Evolutionary conservation across 345 rosid genomes (phyloP).

Genomic region (Lenwebbia sp.): DNA sequence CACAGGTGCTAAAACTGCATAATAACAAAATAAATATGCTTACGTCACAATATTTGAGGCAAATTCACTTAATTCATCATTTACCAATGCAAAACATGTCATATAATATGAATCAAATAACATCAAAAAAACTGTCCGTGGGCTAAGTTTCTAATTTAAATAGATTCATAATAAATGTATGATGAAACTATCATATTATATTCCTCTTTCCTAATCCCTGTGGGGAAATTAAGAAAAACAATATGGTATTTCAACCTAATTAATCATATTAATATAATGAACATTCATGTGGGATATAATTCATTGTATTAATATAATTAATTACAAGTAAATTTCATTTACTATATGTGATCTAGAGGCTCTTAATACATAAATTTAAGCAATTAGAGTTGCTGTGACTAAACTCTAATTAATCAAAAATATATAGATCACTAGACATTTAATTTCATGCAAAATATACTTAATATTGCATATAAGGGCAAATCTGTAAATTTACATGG

Average conservation of each 20-base stretch:
- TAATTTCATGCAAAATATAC: too few species aligned
- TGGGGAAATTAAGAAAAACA: too few species aligned
- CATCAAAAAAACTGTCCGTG: too few species aligned
- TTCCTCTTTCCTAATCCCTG: too few species aligned
- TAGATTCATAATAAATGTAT: too few species aligned
- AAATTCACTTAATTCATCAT: not conserved
- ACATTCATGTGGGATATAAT: not conserved
- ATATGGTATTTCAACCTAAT: not conserved
- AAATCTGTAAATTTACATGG: too few species aligned
- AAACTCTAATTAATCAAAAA: not conserved
- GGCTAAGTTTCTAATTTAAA: too few species aligned
- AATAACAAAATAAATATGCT: not conserved
- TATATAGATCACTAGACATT: too few species aligned
- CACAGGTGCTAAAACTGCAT: not conserved
- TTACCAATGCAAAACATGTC: not conserved
- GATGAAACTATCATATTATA: too few species aligned
- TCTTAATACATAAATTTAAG: not conserved
- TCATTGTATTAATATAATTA: not conserved
- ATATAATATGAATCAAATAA: too few species aligned
- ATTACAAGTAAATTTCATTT: not conserved
- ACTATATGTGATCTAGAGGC: not conserved
- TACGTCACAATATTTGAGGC: not conserved
- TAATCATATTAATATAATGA: not conserved
- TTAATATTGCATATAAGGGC: too few species aligned
- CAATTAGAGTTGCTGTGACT: not conserved